Evolutionary conservation across 2,329 filamentous ascomycete genomes (phyloP).

Genomic region (Chrysosporium keratinophilum): DNA sequence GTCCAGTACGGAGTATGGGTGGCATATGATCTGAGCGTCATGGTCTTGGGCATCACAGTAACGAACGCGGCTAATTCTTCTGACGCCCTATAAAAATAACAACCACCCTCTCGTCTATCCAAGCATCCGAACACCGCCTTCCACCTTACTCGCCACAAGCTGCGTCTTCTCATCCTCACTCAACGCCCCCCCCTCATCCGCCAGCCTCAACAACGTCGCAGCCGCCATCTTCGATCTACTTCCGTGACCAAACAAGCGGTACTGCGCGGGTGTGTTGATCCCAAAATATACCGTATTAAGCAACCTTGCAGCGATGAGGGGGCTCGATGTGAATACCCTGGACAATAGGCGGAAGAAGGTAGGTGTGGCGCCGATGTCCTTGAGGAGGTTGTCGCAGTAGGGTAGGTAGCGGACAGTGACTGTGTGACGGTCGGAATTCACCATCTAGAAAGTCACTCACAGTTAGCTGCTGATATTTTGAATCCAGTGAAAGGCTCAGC

Average conservation of each 20-base stretch:
- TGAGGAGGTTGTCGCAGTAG: conserved; percentile 28
- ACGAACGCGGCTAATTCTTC: too few species aligned
- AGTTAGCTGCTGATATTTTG: background rate
- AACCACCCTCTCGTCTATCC: too few species aligned
- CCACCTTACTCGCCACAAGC: background rate
- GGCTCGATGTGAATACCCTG: conserved; percentile 22
- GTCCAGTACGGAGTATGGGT: too few species aligned
- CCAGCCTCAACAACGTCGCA: conserved; percentile 27
- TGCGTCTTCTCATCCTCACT: conserved; percentile 20
- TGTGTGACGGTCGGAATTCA: conserved; percentile 27
- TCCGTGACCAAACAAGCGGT: conserved; percentile 28
- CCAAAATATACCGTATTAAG: conserved; percentile 30
- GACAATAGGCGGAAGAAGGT: conserved; percentile 23
- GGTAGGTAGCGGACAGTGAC: conserved; percentile 22
- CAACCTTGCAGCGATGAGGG: conserved; percentile 21
- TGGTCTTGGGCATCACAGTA: too few species aligned
- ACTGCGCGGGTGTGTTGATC: conserved; percentile 29
- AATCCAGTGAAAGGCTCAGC: background rate
- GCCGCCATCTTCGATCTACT: conserved; percentile 23
- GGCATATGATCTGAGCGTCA: too few species aligned
- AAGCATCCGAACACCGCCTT: too few species aligned
- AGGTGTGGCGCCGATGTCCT: conserved; percentile 27
- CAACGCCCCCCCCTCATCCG: conserved; percentile 19
- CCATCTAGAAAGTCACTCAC: conserved; percentile 16
- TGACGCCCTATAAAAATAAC: too few species aligned